A percentile compares a stretch with the other conserved stretches of the same genome.
Conservation (phyloP, 371 early-diverging fungal genomes). For the Mitosporidium daphniae region DNA sequence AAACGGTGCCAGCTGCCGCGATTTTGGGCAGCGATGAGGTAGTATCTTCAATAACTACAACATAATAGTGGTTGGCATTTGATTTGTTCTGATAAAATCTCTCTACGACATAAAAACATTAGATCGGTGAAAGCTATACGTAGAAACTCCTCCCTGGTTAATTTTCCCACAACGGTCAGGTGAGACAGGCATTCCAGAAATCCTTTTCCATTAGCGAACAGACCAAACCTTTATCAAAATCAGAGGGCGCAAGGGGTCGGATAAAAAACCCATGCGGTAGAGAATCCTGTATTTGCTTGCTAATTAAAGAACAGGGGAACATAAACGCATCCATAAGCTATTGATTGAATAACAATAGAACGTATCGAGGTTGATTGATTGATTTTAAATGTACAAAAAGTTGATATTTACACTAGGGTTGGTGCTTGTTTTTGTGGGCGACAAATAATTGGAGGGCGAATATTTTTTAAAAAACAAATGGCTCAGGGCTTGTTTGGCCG, state of each 20-base stretch:
- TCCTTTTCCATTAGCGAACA: constrained; percentile 7
- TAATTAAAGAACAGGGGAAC: constrained; percentile 29
- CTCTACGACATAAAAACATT: too few relatives aligned
- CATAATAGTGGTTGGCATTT: constrained; percentile 11
- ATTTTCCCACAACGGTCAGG: constrained; percentile 30
- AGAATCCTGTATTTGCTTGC: constrained; percentile 19
- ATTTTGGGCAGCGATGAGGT: constrained; percentile 11
- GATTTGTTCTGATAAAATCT: constrained; percentile 15
- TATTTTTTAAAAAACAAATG: too few relatives aligned
- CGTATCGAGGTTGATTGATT: too few relatives aligned
- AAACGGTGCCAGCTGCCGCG: constrained; percentile 61
- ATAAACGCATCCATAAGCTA: too few relatives aligned
- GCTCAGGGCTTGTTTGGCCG: too few relatives aligned
- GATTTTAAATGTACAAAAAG: too few relatives aligned
- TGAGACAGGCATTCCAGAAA: constrained; percentile 20
- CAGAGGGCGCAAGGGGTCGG: constrained; percentile 33
- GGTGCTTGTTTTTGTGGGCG: too few relatives aligned
- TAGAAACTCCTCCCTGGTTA: constrained; percentile 20
- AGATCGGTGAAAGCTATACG: too few relatives aligned
- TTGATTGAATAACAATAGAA: too few relatives aligned
- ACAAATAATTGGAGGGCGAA: too few relatives aligned
- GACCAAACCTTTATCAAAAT: constrained; percentile 27
- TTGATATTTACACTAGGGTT: too few relatives aligned
- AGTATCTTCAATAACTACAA: constrained; percentile 9
- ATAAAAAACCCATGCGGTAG: constrained; percentile 36